phyloP scores from a whole-genome alignment of 164 flowering plant species.

The Platanus orientalis region DNA sequence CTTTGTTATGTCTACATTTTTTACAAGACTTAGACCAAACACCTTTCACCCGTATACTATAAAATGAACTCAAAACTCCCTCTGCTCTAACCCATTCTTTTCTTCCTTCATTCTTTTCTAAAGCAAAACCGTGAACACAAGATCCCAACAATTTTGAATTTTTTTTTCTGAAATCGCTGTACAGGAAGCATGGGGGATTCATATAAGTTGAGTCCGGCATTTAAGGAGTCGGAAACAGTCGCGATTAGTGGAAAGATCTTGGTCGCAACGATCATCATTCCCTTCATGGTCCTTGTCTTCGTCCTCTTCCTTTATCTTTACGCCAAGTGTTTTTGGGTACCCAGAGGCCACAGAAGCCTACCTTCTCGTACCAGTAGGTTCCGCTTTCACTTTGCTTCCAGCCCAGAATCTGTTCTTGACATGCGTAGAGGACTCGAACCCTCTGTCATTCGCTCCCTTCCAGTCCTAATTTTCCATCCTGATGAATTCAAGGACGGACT shows the following conservation, averaged over 20 bases:
- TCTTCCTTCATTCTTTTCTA: no score
- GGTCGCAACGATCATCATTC: constrained; percentile 48
- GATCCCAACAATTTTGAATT: no score
- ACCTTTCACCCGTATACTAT: no score
- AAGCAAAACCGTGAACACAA: no score
- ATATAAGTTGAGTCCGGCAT: no score
- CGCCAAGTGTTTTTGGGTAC: constrained; percentile 68
- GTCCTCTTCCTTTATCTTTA: constrained; percentile 68
- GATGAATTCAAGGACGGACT: constrained; percentile 46
- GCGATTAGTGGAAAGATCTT: constrained; percentile 52
- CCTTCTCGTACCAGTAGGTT: constrained; percentile 20
- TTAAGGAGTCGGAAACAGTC: constrained; percentile 18
- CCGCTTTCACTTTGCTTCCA: constrained; percentile 47
- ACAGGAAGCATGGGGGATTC: no score
- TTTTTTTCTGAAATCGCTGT: no score
- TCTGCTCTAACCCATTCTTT: no score
- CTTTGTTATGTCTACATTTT: no score
- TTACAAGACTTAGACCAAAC: no score
- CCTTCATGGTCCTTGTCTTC: constrained; percentile 56
- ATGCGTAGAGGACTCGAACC: constrained; percentile 49
- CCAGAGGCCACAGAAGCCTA: constrained; percentile 40
- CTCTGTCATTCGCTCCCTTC: constrained; percentile 46
- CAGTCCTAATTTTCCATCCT: constrained; percentile 31
- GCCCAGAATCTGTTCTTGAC: constrained; percentile 23
- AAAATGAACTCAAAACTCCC: no score